phyloP scores from a whole-genome alignment of 2,329 filamentous ascomycete species.

The Phoma sp. region DNA sequence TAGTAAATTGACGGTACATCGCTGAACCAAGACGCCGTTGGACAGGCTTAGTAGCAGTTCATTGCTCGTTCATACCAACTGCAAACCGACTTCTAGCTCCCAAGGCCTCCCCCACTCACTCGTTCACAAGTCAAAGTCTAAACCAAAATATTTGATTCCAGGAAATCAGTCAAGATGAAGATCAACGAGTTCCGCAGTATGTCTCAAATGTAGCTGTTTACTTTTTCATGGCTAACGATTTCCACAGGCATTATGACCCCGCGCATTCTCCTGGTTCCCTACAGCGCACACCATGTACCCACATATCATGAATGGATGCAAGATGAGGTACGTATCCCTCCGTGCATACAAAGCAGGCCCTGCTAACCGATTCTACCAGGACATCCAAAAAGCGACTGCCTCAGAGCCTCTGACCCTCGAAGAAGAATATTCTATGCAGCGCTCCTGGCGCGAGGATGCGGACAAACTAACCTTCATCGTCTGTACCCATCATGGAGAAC shows the following conservation, averaged over 20 bases:
- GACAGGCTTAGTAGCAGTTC: too few relatives aligned
- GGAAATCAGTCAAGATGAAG: too few relatives aligned
- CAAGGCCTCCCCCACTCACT: too few relatives aligned
- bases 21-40: too few relatives aligned
- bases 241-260: conserved; percentile 74
- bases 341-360: too few relatives aligned
- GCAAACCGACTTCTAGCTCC: too few relatives aligned
- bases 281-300: conserved; percentile 79
- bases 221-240: too few relatives aligned
- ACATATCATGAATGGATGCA: conserved; percentile 94
- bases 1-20: too few relatives aligned
- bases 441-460: conserved; percentile 78
- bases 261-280: conserved; percentile 79
- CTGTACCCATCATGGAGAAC: conserved; percentile 54
- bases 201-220: too few relatives aligned
- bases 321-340: conserved; percentile 59
- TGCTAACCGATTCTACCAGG: conserved; percentile 23
- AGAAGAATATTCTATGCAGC: conserved; percentile 90
- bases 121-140: too few relatives aligned
- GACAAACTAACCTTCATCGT: conserved; percentile 95
- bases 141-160: too few relatives aligned
- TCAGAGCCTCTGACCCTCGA: conserved; percentile 81
- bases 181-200: conserved; percentile 53
- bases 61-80: too few relatives aligned
- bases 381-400: conserved; percentile 83